phyloP scores from a whole-genome alignment of 2,329 filamentous ascomycete species.

The Xylariaceae sp. region DNA sequence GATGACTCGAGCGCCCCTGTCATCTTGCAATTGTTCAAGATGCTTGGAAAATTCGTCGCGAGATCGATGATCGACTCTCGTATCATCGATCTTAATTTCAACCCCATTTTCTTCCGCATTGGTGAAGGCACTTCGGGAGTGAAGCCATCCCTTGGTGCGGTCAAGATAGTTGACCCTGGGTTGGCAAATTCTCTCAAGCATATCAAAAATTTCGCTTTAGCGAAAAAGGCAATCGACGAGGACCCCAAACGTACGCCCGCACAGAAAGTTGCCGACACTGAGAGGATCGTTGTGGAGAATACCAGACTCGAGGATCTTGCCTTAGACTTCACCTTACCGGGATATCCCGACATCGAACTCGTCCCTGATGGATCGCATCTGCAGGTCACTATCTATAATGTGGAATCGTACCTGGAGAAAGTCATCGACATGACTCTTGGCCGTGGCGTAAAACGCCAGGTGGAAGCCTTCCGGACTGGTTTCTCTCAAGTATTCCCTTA shows the following conservation, averaged over 20 bases:
- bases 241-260: constrained; percentile 65
- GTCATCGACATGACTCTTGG: constrained; percentile 92
- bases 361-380: constrained; percentile 73
- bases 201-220: constrained; percentile 82
- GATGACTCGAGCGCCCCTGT: constrained; percentile 84
- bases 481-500: constrained; percentile 98
- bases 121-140: constrained; percentile 70
- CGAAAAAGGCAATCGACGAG: constrained; percentile 81
- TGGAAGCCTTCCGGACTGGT: constrained; percentile 86
- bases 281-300: constrained; percentile 73
- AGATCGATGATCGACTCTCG: constrained; percentile 97
- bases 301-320: constrained; percentile 83
- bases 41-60: constrained; percentile 95
- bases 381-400: constrained; percentile 84
- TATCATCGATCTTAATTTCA: constrained; percentile 97
- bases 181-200: constrained; percentile 83
- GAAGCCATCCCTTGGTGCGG: constrained; percentile 81
- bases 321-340: constrained; percentile 92
- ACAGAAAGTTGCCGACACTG: constrained; percentile 71
- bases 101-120: constrained; percentile 96
- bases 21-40: constrained; percentile 85
- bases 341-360: constrained; percentile 85
- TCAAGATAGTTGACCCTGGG: constrained; percentile 85
- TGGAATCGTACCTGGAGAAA: constrained; percentile 83
- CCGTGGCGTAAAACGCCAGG: constrained; percentile 83